Evolutionary conservation across 768 basidiomycete species (phyloP).

Genomic region (Pleurotus giganteus): DNA sequence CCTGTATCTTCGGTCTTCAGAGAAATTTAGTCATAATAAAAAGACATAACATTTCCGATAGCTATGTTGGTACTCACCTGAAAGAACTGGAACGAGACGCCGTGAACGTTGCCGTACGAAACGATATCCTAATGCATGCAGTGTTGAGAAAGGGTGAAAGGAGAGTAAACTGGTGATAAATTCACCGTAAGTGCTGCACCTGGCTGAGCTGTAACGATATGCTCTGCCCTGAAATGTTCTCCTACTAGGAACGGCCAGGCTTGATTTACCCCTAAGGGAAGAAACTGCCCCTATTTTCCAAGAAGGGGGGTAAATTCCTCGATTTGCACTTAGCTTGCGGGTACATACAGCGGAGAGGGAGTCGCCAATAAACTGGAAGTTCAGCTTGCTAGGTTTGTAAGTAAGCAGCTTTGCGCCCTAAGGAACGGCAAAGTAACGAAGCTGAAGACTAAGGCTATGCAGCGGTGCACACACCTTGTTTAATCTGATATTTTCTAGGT

Average conservation of each 20-base stretch:
- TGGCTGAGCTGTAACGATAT: slow-evolving; percentile 51
- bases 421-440: background rate
- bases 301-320: background rate
- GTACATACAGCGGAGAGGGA: slow-evolving; percentile 49
- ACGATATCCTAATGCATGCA: slow-evolving; percentile 39
- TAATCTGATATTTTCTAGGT: slow-evolving; percentile 44
- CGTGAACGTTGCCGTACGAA: slow-evolving; percentile 53
- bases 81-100: slow-evolving; percentile 51
- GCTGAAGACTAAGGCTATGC: background rate
- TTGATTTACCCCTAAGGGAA: slow-evolving; percentile 51
- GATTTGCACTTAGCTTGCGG: background rate
- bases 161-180: background rate
- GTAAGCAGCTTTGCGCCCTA: slow-evolving; percentile 46
- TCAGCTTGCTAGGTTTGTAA: slow-evolving; percentile 41
- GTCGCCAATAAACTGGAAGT: slow-evolving; percentile 59
- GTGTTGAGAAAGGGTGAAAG: background rate
- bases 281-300: slow-evolving; percentile 46
- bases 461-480: slow-evolving; percentile 33
- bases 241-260: slow-evolving; percentile 56
- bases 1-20: slow-evolving; percentile 55
- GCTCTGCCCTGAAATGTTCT: slow-evolving; percentile 51
- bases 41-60: background rate
- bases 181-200: slow-evolving; percentile 47
- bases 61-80: slow-evolving; percentile 23
- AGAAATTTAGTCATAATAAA: background rate